Percentiles rank a stretch among this genome's conserved stretches.
Evolutionary conservation across 768 basidiomycete genomes (phyloP).

Genomic region (Tulasnella sp.): DNA sequence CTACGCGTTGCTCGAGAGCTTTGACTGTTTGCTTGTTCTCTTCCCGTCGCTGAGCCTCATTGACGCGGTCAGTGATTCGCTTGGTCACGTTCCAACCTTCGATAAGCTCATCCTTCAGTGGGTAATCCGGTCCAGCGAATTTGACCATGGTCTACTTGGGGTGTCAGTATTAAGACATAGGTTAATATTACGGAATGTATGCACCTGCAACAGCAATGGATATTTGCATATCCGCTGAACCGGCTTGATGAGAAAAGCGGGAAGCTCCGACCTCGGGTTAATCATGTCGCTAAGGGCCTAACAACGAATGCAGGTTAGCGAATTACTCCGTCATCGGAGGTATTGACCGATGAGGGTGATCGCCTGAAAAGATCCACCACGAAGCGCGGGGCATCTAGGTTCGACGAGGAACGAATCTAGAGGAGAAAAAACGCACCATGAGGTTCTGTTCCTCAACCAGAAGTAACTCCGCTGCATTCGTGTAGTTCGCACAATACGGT

Average conservation of each 20-base stretch:
- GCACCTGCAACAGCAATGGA: slow-evolving; percentile 81
- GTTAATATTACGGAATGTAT: no score
- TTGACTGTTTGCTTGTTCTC: slow-evolving; percentile 88
- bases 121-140: slow-evolving; percentile 50
- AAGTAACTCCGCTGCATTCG: slow-evolving; percentile 75
- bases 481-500: slow-evolving; percentile 94
- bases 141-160: slow-evolving; percentile 57
- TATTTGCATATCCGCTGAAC: slow-evolving; percentile 99
- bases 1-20: slow-evolving; percentile 74
- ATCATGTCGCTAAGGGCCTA: slow-evolving; percentile 76
- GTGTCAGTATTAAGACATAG: neutral
- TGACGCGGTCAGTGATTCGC: slow-evolving; percentile 90
- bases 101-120: slow-evolving; percentile 69
- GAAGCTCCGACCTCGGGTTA: slow-evolving; percentile 83
- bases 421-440: slow-evolving; percentile 44
- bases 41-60: slow-evolving; percentile 84
- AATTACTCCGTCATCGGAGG: no score
- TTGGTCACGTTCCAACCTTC: slow-evolving; percentile 77
- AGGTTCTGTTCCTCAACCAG: slow-evolving; percentile 78
- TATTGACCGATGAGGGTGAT: neutral
- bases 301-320: neutral
- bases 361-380: neutral
- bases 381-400: no score
- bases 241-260: slow-evolving; percentile 96
- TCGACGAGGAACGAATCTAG: neutral